Evolutionary conservation across 768 basidiomycete genomes (phyloP).

Genomic region (Phlegmacium glaucopus): DNA sequence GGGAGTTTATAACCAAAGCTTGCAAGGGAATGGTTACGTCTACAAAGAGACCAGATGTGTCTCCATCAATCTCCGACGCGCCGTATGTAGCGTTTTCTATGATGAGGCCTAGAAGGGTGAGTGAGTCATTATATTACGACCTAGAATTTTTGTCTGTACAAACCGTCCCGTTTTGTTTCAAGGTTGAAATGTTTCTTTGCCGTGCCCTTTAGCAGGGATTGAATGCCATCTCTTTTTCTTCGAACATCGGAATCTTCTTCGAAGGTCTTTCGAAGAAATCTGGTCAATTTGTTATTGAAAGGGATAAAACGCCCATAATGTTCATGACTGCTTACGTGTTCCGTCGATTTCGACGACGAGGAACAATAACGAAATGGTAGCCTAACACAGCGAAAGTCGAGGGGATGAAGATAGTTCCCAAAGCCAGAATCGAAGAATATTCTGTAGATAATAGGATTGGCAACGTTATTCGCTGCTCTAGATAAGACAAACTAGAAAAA

Average conservation of each 20-base stretch:
- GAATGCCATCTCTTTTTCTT: constrained; percentile 61
- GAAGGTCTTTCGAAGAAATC: constrained; percentile 61
- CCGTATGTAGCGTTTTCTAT: constrained; percentile 77
- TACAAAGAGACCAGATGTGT: constrained; percentile 52
- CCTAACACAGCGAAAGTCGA: constrained; percentile 48
- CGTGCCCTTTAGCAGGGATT: constrained; percentile 60
- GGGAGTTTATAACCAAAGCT: constrained; percentile 74
- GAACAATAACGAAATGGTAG: constrained; percentile 57
- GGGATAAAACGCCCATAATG: neutral
- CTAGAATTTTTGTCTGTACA: neutral
- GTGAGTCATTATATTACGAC: neutral
- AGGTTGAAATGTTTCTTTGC: constrained; percentile 59
- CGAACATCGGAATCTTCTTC: constrained; percentile 63
- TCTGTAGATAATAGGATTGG: constrained; percentile 57
- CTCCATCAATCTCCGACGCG: constrained; percentile 45
- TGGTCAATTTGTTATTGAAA: constrained; percentile 22
- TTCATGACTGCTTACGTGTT: constrained; percentile 38
- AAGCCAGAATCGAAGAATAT: constrained; percentile 40
- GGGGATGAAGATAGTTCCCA: constrained; percentile 53
- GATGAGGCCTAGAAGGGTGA: constrained; percentile 59
- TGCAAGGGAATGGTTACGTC: constrained; percentile 84
- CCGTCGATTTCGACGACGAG: constrained; percentile 50
- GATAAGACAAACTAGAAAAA: constrained; percentile 44
- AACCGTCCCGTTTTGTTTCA: constrained; percentile 69
- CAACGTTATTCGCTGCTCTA: constrained; percentile 53